Conservation (phyloP, 441 rosid species). For the Daphne laureola region DNA sequence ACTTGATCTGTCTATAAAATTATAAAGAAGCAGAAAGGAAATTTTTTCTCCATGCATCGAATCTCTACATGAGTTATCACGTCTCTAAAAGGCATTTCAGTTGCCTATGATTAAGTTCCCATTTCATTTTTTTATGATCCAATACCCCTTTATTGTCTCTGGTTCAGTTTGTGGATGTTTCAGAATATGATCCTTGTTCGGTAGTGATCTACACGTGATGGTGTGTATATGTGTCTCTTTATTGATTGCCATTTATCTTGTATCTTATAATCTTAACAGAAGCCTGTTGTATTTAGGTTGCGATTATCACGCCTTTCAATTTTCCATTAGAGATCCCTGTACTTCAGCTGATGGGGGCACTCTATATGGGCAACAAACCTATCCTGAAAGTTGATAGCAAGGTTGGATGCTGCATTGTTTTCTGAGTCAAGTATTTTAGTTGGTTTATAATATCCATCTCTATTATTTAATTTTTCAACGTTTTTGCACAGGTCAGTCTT, state of each 20-base stretch:
- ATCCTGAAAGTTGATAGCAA: constrained; percentile 92
- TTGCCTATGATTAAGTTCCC: too few relatives aligned
- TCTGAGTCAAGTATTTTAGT: constrained; percentile 1
- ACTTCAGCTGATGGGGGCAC: constrained; percentile 96
- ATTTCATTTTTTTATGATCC: background rate
- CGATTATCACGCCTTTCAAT: constrained; percentile 92
- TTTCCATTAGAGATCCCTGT: constrained; percentile 95
- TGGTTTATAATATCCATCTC: constrained; percentile 3
- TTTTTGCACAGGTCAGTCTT: constrained; percentile 58
- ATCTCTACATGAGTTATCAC: too few relatives aligned
- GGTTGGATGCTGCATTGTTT: constrained; percentile 30
- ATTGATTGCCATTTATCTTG: background rate
- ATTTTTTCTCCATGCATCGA: too few relatives aligned
- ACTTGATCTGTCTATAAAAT: too few relatives aligned
- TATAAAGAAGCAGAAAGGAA: too few relatives aligned
- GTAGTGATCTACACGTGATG: too few relatives aligned
- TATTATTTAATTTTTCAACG: background rate
- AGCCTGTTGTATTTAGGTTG: constrained; percentile 45
- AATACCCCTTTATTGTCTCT: constrained; percentile 5
- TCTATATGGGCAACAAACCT: constrained; percentile 98
- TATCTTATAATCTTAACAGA: background rate
- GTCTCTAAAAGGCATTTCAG: too few relatives aligned
- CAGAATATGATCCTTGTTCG: constrained; percentile 1
- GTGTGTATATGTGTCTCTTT: too few relatives aligned
- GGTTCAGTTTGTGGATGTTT: constrained; percentile 2